These are phyloP conservation scores for Hypocrella siamensis DNA, from an alignment of 2,329 filamentous ascomycete genomes.

Conservation along the genomic window DNA sequence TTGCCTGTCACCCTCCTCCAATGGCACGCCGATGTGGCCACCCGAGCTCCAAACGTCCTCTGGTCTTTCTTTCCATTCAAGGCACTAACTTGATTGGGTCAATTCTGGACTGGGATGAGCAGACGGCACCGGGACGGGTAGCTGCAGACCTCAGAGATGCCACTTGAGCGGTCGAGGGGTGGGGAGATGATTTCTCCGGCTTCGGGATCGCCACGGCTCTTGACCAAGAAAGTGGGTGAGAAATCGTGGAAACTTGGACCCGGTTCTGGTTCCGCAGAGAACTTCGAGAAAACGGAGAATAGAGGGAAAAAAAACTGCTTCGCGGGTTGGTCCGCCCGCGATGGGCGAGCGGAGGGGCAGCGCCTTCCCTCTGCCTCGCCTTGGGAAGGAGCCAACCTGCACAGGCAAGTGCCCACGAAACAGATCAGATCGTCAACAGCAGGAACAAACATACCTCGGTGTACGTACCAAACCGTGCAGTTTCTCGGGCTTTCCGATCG, in stretches of 20 bases:
- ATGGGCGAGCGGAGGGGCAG: no score
- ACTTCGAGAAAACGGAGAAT: no score
- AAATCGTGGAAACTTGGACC: no score
- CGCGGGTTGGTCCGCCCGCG: no score
- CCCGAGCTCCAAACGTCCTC: slow-evolving; percentile 3
- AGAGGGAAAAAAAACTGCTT: no score
- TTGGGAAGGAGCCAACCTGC: neutral
- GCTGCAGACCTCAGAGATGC: slow-evolving; percentile 7
- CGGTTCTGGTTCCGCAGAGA: no score
- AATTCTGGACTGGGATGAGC: slow-evolving; percentile 2
- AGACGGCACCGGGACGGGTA: slow-evolving; percentile 8
- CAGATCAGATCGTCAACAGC: neutral
- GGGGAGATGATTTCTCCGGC: neutral
- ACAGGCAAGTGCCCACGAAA: neutral
- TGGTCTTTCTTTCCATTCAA: slow-evolving; percentile 1
- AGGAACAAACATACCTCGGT: no score
- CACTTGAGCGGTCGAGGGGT: slow-evolving; percentile 1
- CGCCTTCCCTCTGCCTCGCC: no score
- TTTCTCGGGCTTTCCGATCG: no score
- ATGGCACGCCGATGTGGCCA: slow-evolving; percentile 4
- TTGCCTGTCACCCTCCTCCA: slow-evolving; percentile 4
- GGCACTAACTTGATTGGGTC: slow-evolving; percentile 1
- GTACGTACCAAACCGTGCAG: no score
- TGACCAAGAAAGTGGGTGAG: no score
- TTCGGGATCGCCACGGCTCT: neutral